phyloP scores from a whole-genome alignment of 139 green algal species.

The Chlorella sp. region DNA sequence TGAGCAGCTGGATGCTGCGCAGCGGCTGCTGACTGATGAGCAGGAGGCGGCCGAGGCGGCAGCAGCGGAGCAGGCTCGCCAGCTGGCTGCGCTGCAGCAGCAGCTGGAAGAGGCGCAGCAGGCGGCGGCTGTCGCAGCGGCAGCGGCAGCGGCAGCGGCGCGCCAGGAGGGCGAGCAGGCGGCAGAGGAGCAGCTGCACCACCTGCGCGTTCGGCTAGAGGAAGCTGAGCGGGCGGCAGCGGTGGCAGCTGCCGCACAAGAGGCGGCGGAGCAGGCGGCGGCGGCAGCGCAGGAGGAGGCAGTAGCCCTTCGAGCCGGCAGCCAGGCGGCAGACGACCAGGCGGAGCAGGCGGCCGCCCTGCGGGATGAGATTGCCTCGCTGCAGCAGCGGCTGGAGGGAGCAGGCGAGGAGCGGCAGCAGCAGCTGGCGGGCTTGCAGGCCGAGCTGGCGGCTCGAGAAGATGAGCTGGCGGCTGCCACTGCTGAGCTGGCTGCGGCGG shows the following conservation, averaged over 20 bases:
- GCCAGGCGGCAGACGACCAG: no score
- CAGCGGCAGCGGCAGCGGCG: neutral
- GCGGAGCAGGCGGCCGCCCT: neutral
- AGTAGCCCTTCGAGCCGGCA: neutral
- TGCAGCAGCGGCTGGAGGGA: neutral
- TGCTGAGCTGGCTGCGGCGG: neutral
- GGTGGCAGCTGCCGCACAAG: neutral
- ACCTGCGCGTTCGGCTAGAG: conserved; percentile 34
- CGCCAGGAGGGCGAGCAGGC: neutral
- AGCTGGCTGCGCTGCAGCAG: neutral
- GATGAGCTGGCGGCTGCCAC: neutral
- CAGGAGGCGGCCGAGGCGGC: neutral
- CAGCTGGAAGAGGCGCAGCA: neutral
- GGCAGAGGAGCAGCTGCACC: neutral
- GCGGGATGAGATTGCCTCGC: neutral
- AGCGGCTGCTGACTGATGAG: neutral
- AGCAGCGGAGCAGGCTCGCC: neutral
- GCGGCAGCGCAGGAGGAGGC: neutral
- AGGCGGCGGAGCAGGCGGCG: neutral
- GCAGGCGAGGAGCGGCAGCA: neutral
- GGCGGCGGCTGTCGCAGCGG: neutral
- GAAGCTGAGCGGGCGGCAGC: neutral
- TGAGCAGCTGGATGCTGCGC: neutral
- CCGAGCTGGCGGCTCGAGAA: neutral
- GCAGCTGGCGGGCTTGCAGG: neutral